Percentiles rank a stretch among this genome's conserved stretches.
Conservation (phyloP, 1,284 basidiomycete genomes). For the Puccinia hordei region DNA sequence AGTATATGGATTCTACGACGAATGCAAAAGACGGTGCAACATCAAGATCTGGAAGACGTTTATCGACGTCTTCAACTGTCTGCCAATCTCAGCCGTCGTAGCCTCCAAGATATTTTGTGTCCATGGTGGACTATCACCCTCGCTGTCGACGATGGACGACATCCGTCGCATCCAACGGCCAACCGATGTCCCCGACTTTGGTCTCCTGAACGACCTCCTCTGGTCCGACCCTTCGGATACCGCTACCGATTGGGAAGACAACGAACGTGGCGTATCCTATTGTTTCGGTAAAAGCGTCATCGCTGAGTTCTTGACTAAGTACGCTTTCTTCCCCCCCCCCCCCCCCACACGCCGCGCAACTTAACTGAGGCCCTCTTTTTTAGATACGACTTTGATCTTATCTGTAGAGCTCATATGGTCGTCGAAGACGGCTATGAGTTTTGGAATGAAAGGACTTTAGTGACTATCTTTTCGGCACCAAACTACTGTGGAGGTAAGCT, state of each 20-base stretch:
- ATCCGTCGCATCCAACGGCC: constrained; percentile 97
- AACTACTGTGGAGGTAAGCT: constrained; percentile 92
- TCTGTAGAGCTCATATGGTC: constrained; percentile 99
- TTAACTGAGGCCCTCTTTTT: neutral
- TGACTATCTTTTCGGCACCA: constrained; percentile 97
- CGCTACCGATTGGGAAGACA: constrained; percentile 98
- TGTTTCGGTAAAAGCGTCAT: constrained; percentile 98
- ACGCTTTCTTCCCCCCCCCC: neutral
- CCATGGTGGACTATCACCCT: constrained; percentile 97
- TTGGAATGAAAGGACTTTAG: constrained; percentile 97
- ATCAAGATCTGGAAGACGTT: constrained; percentile 99
- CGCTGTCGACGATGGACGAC: constrained; percentile 96
- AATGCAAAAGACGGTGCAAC: constrained; percentile 98
- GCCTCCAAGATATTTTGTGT: constrained; percentile 99
- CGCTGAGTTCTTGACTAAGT: constrained; percentile 80
- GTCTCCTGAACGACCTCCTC: constrained; percentile 91
- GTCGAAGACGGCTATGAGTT: constrained; percentile 98
- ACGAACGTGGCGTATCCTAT: constrained; percentile 98
- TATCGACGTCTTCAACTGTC: constrained; percentile 98
- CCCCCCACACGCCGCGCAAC: neutral
- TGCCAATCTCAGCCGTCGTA: constrained; percentile 97
- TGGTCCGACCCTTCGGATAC: constrained; percentile 99
- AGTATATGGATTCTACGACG: constrained; percentile 99
- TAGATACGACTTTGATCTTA: constrained; percentile 87
- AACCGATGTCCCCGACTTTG: constrained; percentile 99